Conservation (phyloP, 768 basidiomycete genomes). For the Leccinum longicurvipes region DNA sequence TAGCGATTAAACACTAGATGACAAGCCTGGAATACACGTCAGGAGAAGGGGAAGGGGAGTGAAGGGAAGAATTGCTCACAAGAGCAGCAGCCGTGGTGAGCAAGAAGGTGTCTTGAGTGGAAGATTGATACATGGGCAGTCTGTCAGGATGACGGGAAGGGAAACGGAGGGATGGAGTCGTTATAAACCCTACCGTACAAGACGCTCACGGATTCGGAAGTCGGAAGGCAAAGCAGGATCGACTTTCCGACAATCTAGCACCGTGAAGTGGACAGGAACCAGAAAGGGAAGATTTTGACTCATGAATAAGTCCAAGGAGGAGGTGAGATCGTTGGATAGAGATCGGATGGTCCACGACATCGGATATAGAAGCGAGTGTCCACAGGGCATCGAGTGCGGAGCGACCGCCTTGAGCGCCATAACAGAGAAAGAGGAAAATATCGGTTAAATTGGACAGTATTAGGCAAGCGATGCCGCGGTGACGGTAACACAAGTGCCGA, state of each 20-base stretch:
- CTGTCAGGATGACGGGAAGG: constrained; percentile 16
- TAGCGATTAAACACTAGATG: constrained; percentile 32
- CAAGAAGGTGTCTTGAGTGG: constrained; percentile 19
- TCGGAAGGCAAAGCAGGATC: constrained; percentile 31
- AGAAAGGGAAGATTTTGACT: constrained; percentile 22
- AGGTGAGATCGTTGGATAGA: constrained; percentile 17
- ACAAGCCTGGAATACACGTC: constrained; percentile 22
- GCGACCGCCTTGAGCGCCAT: constrained; percentile 21
- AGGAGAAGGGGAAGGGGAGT: background rate
- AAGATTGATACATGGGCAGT: constrained; percentile 18
- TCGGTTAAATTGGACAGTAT: constrained; percentile 28
- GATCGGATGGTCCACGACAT: constrained; percentile 16
- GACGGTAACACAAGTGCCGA: constrained; percentile 35
- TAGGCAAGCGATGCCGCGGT: constrained; percentile 37
- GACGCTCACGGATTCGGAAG: constrained; percentile 32
- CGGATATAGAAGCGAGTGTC: constrained; percentile 12
- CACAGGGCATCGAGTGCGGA: constrained; percentile 22
- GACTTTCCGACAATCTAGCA: constrained; percentile 37
- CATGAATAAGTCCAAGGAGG: constrained; percentile 8
- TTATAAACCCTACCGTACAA: constrained; percentile 23
- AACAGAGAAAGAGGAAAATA: constrained; percentile 32
- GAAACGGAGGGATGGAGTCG: constrained; percentile 10
- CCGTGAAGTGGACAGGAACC: constrained; percentile 21
- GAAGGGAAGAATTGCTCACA: constrained; percentile 12
- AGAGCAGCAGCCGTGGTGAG: constrained; percentile 22